Evolutionary conservation across 257 asterid genomes (phyloP).

Genomic region (Datura wrightii): DNA sequence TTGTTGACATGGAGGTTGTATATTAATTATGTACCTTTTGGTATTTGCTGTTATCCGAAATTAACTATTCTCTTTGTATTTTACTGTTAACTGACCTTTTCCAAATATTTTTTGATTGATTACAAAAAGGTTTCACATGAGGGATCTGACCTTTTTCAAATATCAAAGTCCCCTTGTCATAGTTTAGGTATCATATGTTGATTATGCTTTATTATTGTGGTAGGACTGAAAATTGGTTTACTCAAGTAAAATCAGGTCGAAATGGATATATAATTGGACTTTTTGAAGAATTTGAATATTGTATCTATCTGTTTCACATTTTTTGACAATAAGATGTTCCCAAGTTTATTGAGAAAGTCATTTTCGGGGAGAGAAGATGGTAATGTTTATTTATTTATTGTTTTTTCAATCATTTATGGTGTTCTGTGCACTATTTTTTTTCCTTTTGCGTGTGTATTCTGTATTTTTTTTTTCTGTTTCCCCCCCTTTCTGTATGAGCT

Average conservation of each 20-base stretch:
- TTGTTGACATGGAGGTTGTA: background rate
- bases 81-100: background rate
- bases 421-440: background rate
- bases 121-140: too few relatives aligned
- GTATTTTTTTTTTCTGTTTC: background rate
- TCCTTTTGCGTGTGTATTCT: background rate
- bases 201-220: background rate
- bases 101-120: too few relatives aligned
- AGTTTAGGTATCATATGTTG: background rate
- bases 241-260: background rate
- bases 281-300: slow-evolving; percentile 22
- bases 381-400: background rate
- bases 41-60: background rate
- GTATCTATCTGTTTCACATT: background rate
- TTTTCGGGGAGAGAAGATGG: slow-evolving; percentile 17
- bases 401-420: background rate
- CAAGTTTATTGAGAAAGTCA: background rate
- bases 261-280: background rate
- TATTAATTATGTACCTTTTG: background rate
- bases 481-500: background rate
- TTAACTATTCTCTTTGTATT: slow-evolving; percentile 7
- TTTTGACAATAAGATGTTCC: background rate
- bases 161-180: background rate
- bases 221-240: background rate
- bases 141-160: background rate